These are phyloP conservation scores for Kuraishia ogatae DNA, from an alignment of 805 yeast species.

Conservation along the genomic window DNA sequence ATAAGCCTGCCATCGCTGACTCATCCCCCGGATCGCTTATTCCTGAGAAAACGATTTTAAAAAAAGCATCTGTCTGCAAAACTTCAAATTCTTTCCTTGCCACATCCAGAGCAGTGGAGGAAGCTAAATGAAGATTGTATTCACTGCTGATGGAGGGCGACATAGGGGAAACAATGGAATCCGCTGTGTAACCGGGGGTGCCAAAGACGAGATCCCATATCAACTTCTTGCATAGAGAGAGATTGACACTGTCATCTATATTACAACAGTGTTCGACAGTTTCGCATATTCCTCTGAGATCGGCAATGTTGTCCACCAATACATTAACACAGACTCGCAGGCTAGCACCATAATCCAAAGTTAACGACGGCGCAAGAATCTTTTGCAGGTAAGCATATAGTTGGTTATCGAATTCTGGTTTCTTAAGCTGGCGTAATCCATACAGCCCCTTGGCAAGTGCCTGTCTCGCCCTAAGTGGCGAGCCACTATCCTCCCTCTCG, in stretches of 20 bases:
- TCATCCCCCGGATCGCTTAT: neutral
- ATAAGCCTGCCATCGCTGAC: neutral
- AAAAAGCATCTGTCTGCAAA: neutral
- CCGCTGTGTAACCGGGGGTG: neutral
- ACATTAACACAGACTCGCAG: slow-evolving; percentile 27
- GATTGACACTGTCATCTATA: slow-evolving; percentile 5
- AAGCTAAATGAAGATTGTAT: neutral
- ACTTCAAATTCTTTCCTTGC: neutral
- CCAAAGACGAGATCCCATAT: slow-evolving; percentile 5
- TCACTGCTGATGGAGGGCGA: neutral
- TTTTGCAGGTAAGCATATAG: slow-evolving; percentile 16
- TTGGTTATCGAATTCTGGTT: slow-evolving; percentile 16
- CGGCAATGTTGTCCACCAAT: slow-evolving; percentile 26
- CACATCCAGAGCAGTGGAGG: neutral
- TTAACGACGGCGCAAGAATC: slow-evolving; percentile 19
- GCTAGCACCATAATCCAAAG: slow-evolving; percentile 25
- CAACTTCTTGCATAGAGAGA: slow-evolving; percentile 3
- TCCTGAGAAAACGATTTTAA: neutral
- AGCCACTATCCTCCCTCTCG: neutral
- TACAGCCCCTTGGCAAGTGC: neutral
- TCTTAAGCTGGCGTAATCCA: slow-evolving; percentile 20
- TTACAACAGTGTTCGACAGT: neutral
- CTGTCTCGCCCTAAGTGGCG: neutral
- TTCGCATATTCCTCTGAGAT: slow-evolving; percentile 15
- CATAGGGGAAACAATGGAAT: neutral